Percentiles rank a stretch among this genome's conserved stretches.
phyloP scores from a whole-genome alignment of 495 filamentous ascomycete genomes.

The Daldinia childiae region DNA sequence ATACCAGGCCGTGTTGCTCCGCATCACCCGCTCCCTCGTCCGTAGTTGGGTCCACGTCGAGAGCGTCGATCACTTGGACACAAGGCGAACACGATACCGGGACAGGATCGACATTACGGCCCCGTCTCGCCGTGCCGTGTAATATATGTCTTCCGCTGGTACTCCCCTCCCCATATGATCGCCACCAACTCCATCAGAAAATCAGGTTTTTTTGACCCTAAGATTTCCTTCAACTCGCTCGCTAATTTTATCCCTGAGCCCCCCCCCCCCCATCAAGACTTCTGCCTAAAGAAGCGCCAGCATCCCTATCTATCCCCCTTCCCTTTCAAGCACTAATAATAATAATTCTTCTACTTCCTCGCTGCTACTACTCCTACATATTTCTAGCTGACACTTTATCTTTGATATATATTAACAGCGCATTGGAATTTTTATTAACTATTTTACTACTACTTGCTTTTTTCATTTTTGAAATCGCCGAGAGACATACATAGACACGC shows the following conservation, averaged over 20 bases:
- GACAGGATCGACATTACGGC: conserved; percentile 29
- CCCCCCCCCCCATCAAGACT: conserved; percentile 7
- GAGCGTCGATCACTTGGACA: conserved; percentile 19
- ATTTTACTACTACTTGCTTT: conserved; percentile 14
- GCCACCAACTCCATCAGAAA: conserved; percentile 24
- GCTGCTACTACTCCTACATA: too few relatives aligned
- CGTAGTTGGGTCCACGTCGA: conserved; percentile 21
- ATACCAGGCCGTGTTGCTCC: conserved; percentile 26
- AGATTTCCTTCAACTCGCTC: background rate
- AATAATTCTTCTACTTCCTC: background rate
- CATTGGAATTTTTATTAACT: conserved; percentile 32
- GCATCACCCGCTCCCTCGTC: conserved; percentile 20
- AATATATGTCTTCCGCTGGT: conserved; percentile 29
- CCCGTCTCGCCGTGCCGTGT: conserved; percentile 30
- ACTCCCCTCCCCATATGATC: background rate
- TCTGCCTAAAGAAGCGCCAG: conserved; percentile 32
- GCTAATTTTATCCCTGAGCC: conserved; percentile 31
- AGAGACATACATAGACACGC: conserved; percentile 12
- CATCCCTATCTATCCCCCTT: too few relatives aligned
- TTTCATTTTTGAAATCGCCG: background rate
- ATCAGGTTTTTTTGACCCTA: conserved; percentile 33
- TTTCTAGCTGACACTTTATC: background rate
- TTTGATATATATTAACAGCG: conserved; percentile 23
- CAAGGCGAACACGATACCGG: conserved; percentile 24
- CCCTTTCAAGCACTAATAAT: background rate